phyloP scores from a whole-genome alignment of 2,329 filamentous ascomycete species.

The Alternaria rosae region DNA sequence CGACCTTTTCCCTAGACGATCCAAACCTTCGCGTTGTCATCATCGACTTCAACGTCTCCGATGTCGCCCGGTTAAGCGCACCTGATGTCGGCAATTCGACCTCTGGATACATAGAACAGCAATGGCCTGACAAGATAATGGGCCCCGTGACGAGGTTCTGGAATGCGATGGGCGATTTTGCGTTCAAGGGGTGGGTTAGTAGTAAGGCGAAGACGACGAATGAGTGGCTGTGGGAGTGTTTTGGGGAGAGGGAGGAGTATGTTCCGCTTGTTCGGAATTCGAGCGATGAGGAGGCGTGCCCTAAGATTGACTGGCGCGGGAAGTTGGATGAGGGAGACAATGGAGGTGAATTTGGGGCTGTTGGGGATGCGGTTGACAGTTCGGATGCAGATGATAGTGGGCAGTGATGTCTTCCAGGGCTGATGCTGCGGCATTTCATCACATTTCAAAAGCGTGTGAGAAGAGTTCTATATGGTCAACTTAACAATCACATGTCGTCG shows the following conservation, averaged over 20 bases:
- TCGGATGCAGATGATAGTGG: too few species aligned
- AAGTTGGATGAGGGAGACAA: background rate
- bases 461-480: too few species aligned
- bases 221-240: conserved; percentile 7
- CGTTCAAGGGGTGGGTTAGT: background rate
- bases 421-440: background rate
- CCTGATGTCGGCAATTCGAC: background rate
- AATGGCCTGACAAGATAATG: background rate
- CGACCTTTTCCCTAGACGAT: background rate
- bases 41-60: conserved; percentile 9
- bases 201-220: background rate
- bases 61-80: background rate
- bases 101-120: background rate
- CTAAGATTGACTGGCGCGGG: background rate
- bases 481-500: too few species aligned
- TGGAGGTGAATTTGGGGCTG: background rate
- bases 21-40: background rate
- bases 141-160: background rate
- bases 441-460: too few species aligned
- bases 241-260: background rate
- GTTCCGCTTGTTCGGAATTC: conserved; percentile 1
- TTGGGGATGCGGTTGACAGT: background rate
- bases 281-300: background rate
- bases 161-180: conserved; percentile 2
- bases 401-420: background rate